phyloP scores from a whole-genome alignment of 352 stramenopile genomes.

The Pythium dissimile region DNA sequence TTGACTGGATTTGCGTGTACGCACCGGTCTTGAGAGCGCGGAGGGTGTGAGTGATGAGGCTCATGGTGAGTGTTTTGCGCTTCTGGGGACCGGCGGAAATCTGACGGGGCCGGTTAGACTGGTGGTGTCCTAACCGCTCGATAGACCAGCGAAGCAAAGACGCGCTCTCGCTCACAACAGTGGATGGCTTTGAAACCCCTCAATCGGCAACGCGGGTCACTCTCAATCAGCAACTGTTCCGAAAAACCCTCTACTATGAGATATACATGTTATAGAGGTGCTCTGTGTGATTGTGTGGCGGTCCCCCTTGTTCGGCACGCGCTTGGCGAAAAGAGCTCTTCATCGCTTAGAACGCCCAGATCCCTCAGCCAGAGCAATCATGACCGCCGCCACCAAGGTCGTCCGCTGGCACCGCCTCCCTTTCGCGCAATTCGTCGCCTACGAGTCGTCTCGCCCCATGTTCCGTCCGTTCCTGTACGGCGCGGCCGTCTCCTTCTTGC shows the following conservation, averaged over 20 bases:
- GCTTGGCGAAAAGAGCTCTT: too few species aligned
- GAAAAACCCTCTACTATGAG: not conserved
- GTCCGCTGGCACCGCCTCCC: slow-evolving; percentile 83
- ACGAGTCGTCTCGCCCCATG: slow-evolving; percentile 74
- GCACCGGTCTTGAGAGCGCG: slow-evolving; percentile 76
- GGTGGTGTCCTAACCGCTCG: slow-evolving; percentile 16
- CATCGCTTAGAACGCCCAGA: slow-evolving; percentile 3
- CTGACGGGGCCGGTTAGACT: slow-evolving; percentile 22
- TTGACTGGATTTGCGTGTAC: slow-evolving; percentile 26
- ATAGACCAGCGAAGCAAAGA: slow-evolving; percentile 28
- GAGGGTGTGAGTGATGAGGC: slow-evolving; percentile 78
- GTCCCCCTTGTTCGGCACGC: slow-evolving; percentile 7
- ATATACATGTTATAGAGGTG: slow-evolving; percentile 5
- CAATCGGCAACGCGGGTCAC: not conserved
- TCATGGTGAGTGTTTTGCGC: slow-evolving; percentile 42
- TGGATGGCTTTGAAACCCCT: not conserved
- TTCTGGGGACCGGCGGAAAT: slow-evolving; percentile 36
- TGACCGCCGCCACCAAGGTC: slow-evolving; percentile 62
- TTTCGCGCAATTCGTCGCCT: slow-evolving; percentile 70
- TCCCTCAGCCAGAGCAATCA: slow-evolving; percentile 19
- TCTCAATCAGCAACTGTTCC: slow-evolving; percentile 1
- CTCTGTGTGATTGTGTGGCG: slow-evolving; percentile 24
- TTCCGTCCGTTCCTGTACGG: slow-evolving; percentile 84
- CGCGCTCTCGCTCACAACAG: slow-evolving; percentile 10
- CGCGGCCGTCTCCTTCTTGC: slow-evolving; percentile 66